These are phyloP conservation scores for Acer yangbiense DNA, from an alignment of 345 rosid genomes.

Conservation along the genomic window DNA sequence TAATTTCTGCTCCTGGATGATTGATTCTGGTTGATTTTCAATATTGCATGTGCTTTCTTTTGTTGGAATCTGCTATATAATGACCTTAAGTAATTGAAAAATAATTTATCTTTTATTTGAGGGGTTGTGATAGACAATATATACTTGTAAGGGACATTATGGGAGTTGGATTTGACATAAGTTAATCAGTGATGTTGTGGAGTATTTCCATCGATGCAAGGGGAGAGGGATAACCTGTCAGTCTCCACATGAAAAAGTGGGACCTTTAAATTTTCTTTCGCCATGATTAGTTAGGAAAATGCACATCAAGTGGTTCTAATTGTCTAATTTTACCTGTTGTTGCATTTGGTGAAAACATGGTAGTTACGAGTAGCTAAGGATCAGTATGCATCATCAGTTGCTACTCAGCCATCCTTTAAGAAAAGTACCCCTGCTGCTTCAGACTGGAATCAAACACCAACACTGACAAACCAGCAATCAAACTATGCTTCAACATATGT, in stretches of 20 bases:
- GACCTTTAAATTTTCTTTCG: neutral
- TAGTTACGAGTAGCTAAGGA: constrained; percentile 76
- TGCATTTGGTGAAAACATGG: constrained; percentile 19
- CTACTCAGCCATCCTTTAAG: constrained; percentile 53
- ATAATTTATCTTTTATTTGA: neutral
- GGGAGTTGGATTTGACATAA: neutral
- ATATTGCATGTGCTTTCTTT: neutral
- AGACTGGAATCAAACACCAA: constrained; percentile 59
- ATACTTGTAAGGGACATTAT: neutral
- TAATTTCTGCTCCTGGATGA: neutral
- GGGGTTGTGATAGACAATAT: neutral
- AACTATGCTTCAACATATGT: constrained; percentile 40
- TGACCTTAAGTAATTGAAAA: neutral
- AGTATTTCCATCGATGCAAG: constrained; percentile 1
- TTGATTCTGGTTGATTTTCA: neutral
- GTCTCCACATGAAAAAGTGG: neutral
- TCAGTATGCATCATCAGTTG: constrained; percentile 44
- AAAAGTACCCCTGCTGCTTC: constrained; percentile 48
- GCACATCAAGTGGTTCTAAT: constrained; percentile 1
- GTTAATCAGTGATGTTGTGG: neutral
- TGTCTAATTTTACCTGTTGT: constrained; percentile 17
- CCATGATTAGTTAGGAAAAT: constrained; percentile 6
- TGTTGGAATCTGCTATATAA: neutral
- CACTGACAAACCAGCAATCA: constrained; percentile 56
- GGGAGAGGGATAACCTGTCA: neutral